These are phyloP conservation scores for Coemansia sp. DNA, from an alignment of 192 early-diverging fungal species.

Conservation along the genomic window DNA sequence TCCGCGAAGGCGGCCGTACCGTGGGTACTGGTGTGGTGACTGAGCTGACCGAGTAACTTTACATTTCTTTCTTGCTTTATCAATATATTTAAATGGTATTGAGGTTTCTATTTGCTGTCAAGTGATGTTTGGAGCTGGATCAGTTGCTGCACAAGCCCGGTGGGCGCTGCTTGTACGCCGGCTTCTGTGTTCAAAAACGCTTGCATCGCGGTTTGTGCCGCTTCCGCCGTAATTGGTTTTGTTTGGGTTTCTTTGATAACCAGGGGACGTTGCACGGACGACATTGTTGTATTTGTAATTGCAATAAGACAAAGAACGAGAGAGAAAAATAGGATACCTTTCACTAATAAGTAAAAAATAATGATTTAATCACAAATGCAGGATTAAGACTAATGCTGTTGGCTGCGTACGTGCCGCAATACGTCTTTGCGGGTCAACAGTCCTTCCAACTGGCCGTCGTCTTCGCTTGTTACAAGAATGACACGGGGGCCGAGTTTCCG, in stretches of 20 bases:
- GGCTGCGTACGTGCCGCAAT: slow-evolving; percentile 33
- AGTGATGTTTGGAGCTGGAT: slow-evolving; percentile 23
- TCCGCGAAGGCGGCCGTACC: slow-evolving; percentile 96
- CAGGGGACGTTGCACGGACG: slow-evolving; percentile 27
- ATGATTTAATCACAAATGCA: background rate
- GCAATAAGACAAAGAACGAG: background rate
- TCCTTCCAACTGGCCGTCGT: slow-evolving; percentile 62
- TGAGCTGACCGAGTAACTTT: slow-evolving; percentile 66
- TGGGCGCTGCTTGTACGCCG: slow-evolving; percentile 38
- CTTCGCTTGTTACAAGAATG: slow-evolving; percentile 65
- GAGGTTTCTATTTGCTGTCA: background rate
- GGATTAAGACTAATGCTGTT: background rate
- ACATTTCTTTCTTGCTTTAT: background rate
- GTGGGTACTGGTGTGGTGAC: slow-evolving; percentile 93
- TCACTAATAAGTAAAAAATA: background rate
- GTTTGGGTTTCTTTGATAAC: slow-evolving; percentile 31
- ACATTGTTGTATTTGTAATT: slow-evolving; percentile 1
- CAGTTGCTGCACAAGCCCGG: slow-evolving; percentile 34
- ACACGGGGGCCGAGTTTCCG: slow-evolving; percentile 79
- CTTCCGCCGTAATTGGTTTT: slow-evolving; percentile 3
- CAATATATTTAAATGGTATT: background rate
- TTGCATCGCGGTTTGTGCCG: slow-evolving; percentile 10
- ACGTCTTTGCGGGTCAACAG: slow-evolving; percentile 78
- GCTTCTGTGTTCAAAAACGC: slow-evolving; percentile 33
- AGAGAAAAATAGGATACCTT: background rate